Evolutionary conservation across 176 grass and related monocot species (phyloP), one percentile per base, ranked within the genome.

Genomic region (Phragmites australis): DNA sequence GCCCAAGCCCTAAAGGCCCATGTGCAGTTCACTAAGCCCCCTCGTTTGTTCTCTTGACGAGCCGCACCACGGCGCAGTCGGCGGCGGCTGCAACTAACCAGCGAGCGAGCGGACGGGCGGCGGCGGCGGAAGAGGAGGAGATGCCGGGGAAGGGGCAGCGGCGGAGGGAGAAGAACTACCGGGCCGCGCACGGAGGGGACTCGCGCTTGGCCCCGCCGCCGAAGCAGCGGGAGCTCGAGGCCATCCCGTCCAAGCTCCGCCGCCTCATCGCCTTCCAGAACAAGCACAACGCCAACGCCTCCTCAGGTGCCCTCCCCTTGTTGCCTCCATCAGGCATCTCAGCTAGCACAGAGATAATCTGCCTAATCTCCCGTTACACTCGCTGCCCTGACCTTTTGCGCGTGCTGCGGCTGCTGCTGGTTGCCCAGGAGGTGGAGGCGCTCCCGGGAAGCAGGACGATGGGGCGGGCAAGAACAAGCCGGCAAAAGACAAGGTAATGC

Each of bases 141-240:
- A 93, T 99, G 88, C 62, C 78, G 53, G 90, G 96, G 54, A 95
- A 95, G 70, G 96, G 96, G 56, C 76, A 71, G 61, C 49, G 92
- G 44, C 54, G 92, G 52, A 81, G 96, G 81, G 96, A 99, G 88
- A 99, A 95, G 86, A 99, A 99, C 84, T 93, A 91, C 84, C 77
- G 69, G 56, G 73, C 86, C 15, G 72, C 90, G n/a, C 96, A 99
- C 65, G 96, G 90, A 1, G 90, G 59, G 8, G 74, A 89, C 0
- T 19, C 61, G 45, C 82, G 92, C 21, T 86, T 95, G 2, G 86
- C 96, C 40, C 90, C 92, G 5, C 90, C 92, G 42, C 96, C 96
- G 7, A 99, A 89, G 68, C 64, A 84, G 48, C 82, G 77, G 74
- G 96, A 99, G 74, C 78, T 99, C 49, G 92, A 99, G 58, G 92